Conservation (phyloP, 2,329 filamentous ascomycete genomes). For the Pestalotiopsis sp. region DNA sequence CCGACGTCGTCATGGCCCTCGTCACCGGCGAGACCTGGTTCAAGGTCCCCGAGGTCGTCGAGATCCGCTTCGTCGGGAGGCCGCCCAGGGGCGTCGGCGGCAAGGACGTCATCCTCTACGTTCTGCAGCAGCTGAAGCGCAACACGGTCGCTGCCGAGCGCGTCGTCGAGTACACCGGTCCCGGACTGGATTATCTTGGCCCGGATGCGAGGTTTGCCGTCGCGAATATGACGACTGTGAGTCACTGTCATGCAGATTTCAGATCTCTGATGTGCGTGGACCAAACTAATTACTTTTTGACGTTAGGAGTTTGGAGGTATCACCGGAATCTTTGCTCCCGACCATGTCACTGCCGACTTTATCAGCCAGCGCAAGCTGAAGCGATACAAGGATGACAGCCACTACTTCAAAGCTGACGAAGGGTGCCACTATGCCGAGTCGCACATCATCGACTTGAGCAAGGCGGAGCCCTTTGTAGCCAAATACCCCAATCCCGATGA, state of each 20-base stretch:
- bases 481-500: conserved; percentile 44
- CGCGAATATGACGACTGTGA: conserved; percentile 46
- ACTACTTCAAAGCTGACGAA: conserved; percentile 42
- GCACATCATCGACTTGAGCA: conserved; percentile 37
- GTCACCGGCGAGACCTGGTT: conserved; percentile 50
- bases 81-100: conserved; percentile 40
- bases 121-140: conserved; percentile 42
- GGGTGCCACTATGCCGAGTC: conserved; percentile 38
- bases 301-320: conserved; percentile 42
- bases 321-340: conserved; percentile 42
- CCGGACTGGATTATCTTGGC: conserved; percentile 38
- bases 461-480: conserved; percentile 39
- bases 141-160: conserved; percentile 46
- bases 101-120: conserved; percentile 47
- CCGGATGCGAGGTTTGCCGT: conserved; percentile 48
- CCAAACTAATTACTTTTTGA: not conserved
- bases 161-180: conserved; percentile 46
- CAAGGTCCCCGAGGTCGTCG: conserved; percentile 42
- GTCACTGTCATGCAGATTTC: conserved; percentile 42
- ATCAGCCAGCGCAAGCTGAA: conserved; percentile 33
- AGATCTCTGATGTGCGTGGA: conserved; percentile 32
- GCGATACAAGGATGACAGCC: conserved; percentile 31
- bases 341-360: conserved; percentile 36
- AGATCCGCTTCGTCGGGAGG: conserved; percentile 39
- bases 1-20: conserved; percentile 45